phyloP scores from a whole-genome alignment of 768 basidiomycete species.

The Albatrellus ellisii region DNA sequence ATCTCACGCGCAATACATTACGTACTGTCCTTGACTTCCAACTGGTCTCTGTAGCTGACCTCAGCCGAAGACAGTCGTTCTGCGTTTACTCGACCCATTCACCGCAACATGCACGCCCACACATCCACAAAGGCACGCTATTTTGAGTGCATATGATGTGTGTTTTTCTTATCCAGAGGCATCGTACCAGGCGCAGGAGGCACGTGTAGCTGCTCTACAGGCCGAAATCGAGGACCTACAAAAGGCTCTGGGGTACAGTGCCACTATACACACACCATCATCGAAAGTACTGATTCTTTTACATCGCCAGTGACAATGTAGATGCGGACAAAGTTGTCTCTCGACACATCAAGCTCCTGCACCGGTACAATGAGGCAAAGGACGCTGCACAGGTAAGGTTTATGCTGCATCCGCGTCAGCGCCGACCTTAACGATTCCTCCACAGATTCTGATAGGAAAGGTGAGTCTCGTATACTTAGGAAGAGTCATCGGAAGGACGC shows the following conservation, averaged over 20 bases:
- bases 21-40: no score
- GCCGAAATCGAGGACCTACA: conserved; percentile 36
- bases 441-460: conserved; percentile 66
- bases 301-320: conserved; percentile 25
- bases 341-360: conserved; percentile 52
- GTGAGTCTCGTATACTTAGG: conserved; percentile 21
- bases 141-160: no score
- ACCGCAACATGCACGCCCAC: no score
- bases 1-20: no score
- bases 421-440: not conserved
- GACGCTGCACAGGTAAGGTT: conserved; percentile 72
- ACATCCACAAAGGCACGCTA: no score
- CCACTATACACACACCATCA: no score
- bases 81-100: no score
- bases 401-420: no score
- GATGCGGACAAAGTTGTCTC: conserved; percentile 45
- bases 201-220: conserved; percentile 32
- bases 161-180: no score
- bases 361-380: conserved; percentile 68
- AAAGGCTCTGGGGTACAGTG: conserved; percentile 33
- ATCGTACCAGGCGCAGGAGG: conserved; percentile 45
- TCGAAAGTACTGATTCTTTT: no score
- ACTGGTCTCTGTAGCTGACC: no score
- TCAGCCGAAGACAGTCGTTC: no score
- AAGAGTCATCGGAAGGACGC: not conserved